These are phyloP conservation scores for Barbatosphaeria neglecta DNA, from an alignment of 495 filamentous ascomycete genomes.

Conservation along the genomic window DNA sequence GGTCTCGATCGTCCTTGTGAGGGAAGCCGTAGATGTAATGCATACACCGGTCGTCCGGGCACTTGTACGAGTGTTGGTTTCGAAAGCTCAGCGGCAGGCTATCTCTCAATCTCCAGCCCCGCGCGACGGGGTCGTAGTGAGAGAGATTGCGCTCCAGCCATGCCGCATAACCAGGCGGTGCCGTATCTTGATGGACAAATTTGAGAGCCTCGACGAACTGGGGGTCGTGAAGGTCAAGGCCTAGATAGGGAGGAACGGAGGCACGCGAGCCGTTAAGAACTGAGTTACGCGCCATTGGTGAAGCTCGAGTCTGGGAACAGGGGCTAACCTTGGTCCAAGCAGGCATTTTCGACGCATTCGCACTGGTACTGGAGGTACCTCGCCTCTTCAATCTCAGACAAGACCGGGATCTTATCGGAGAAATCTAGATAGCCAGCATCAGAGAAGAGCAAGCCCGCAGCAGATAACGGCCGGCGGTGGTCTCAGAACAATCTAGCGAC, in stretches of 20 bases:
- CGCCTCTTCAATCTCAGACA: slow-evolving; percentile 39
- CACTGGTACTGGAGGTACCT: slow-evolving; percentile 35
- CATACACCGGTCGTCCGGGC: slow-evolving; percentile 37
- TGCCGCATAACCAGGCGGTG: slow-evolving; percentile 28
- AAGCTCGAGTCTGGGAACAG: not conserved
- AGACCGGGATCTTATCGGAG: slow-evolving; percentile 25
- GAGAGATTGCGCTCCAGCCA: slow-evolving; percentile 36
- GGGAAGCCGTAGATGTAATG: slow-evolving; percentile 40
- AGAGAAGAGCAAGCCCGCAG: slow-evolving; percentile 13
- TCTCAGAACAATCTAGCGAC: not conserved
- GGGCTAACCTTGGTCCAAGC: slow-evolving; percentile 34
- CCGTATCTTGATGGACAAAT: slow-evolving; percentile 22
- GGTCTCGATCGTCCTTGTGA: slow-evolving; percentile 31
- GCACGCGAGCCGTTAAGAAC: slow-evolving; percentile 7
- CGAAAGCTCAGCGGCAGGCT: slow-evolving; percentile 26
- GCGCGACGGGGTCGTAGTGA: slow-evolving; percentile 32
- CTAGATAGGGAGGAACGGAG: slow-evolving; percentile 10
- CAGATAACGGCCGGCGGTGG: not conserved
- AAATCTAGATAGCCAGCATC: slow-evolving; percentile 22
- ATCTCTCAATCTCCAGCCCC: slow-evolving; percentile 27
- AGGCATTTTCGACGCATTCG: slow-evolving; percentile 38
- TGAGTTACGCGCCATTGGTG: not conserved
- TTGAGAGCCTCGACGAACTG: slow-evolving; percentile 29
- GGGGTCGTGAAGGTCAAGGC: slow-evolving; percentile 30
- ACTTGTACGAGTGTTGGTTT: slow-evolving; percentile 33